phyloP scores from a whole-genome alignment of 2,329 filamentous ascomycete species.

The Arthrobotrys pseudoclavata region DNA sequence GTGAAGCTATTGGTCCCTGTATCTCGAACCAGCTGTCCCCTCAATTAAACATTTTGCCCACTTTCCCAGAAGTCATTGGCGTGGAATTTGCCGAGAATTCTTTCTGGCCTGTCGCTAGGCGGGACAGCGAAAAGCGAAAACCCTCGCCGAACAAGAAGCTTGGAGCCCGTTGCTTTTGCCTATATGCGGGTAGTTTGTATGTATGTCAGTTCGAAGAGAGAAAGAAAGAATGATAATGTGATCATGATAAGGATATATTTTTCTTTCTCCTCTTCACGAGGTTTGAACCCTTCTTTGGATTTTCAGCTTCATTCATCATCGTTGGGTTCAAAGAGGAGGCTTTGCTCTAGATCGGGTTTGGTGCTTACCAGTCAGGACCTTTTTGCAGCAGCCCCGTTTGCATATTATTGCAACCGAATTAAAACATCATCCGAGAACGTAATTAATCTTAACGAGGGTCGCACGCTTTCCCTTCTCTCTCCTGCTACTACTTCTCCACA shows the following conservation, averaged over 20 bases:
- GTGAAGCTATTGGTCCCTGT: constrained; percentile 34
- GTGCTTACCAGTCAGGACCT: neutral
- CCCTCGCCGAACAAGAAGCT: constrained; percentile 23
- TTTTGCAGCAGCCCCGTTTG: constrained; percentile 1
- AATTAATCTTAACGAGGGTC: constrained; percentile 20
- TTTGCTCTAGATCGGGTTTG: neutral
- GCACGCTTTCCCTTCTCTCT: neutral
- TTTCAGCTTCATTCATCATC: constrained; percentile 5
- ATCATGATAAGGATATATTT: constrained; percentile 29
- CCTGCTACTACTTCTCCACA: constrained; percentile 5
- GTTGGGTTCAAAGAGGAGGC: neutral
- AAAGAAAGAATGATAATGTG: constrained; percentile 25
- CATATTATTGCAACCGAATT: constrained; percentile 39
- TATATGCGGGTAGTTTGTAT: constrained; percentile 33
- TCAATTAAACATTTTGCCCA: constrained; percentile 32
- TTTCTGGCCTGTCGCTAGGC: constrained; percentile 29
- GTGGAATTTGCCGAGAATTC: constrained; percentile 42
- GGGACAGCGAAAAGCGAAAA: constrained; percentile 38
- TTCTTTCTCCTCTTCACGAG: constrained; percentile 6
- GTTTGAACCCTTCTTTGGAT: constrained; percentile 14
- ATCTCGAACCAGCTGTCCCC: neutral
- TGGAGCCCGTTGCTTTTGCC: constrained; percentile 15
- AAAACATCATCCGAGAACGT: constrained; percentile 18
- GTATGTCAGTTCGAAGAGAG: constrained; percentile 11
- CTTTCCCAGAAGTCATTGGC: constrained; percentile 38